These are phyloP conservation scores for Saxophila tyrrhenica DNA, from an alignment of 495 filamentous ascomycete genomes.

Conservation along the genomic window DNA sequence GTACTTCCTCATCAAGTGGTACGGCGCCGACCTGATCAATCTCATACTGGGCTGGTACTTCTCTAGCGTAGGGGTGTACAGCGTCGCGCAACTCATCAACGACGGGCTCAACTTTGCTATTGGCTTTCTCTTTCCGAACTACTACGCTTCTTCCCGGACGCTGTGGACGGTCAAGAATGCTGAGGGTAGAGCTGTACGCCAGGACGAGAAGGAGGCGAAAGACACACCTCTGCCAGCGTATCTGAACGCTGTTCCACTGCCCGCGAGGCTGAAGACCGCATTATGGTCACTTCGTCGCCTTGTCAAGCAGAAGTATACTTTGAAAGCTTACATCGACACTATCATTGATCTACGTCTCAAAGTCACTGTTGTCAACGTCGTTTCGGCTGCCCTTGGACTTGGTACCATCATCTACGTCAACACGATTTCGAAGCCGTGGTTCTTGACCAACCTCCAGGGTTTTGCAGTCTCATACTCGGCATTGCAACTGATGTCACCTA, in stretches of 20 bases:
- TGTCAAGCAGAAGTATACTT: conserved; percentile 37
- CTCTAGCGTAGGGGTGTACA: conserved; percentile 63
- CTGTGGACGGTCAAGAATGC: conserved; percentile 29
- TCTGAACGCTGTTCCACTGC: conserved; percentile 34
- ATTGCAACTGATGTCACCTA: conserved; percentile 77
- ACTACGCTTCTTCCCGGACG: conserved; percentile 39
- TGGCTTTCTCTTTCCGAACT: conserved; percentile 61
- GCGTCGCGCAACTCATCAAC: conserved; percentile 54
- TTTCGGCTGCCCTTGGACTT: conserved; percentile 50
- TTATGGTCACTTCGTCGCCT: conserved; percentile 42
- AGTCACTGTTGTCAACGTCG: conserved; percentile 44
- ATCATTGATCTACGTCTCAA: conserved; percentile 35
- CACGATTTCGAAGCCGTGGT: conserved; percentile 59
- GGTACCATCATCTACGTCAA: conserved; percentile 56
- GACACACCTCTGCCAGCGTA: conserved; percentile 44
- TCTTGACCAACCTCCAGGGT: conserved; percentile 76
- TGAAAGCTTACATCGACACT: conserved; percentile 37
- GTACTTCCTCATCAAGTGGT: conserved; percentile 79
- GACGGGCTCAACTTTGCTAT: conserved; percentile 54
- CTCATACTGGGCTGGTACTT: conserved; percentile 79
- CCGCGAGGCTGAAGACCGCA: conserved; percentile 20
- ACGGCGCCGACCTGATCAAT: conserved; percentile 72
- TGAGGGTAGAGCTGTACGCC: conserved; percentile 19
- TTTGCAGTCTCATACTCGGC: conserved; percentile 75
- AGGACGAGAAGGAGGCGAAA: conserved; percentile 4